Evolutionary conservation across 1,284 basidiomycete species (phyloP).

Genomic region (Trametes versicolor): DNA sequence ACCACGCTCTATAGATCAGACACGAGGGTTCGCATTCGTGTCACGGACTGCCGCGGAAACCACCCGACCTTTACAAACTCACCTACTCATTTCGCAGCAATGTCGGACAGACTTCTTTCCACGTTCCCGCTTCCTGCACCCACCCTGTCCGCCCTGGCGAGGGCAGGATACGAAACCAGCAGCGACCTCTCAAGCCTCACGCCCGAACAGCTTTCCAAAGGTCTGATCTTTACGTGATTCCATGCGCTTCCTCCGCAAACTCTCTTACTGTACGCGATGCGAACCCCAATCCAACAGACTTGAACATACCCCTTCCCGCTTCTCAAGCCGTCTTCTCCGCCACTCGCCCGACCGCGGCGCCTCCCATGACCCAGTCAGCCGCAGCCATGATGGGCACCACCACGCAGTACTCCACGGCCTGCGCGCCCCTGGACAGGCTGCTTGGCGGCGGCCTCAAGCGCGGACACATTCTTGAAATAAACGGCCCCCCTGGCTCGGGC

Average conservation of each 20-base stretch:
- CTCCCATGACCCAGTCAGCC: constrained; percentile 66
- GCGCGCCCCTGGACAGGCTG: constrained; percentile 61
- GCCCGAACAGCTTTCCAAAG: constrained; percentile 54
- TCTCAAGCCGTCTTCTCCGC: constrained; percentile 55
- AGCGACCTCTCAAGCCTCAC: constrained; percentile 54
- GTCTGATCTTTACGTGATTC: constrained; percentile 40
- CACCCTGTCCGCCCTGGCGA: constrained; percentile 53
- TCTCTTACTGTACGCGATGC: constrained; percentile 15
- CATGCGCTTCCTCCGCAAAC: constrained; percentile 14
- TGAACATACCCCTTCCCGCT: constrained; percentile 54
- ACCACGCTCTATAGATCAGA: not conserved
- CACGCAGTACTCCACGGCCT: constrained; percentile 53
- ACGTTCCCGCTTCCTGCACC: constrained; percentile 50
- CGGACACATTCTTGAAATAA: constrained; percentile 74
- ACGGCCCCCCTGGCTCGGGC: constrained; percentile 75
- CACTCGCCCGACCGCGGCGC: constrained; percentile 46
- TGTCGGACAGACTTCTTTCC: constrained; percentile 46
- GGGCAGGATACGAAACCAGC: constrained; percentile 61
- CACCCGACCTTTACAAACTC: not conserved
- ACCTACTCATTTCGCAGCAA: constrained; percentile 22
- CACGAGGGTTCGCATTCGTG: not conserved
- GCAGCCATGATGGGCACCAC: constrained; percentile 53
- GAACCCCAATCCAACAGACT: constrained; percentile 47
- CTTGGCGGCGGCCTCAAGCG: constrained; percentile 67
- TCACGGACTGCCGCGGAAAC: not conserved